Evolutionary conservation across 2,329 filamentous ascomycete genomes (phyloP), one percentile per base, ranked within the genome.

Genomic region (Phialophora tarda): DNA sequence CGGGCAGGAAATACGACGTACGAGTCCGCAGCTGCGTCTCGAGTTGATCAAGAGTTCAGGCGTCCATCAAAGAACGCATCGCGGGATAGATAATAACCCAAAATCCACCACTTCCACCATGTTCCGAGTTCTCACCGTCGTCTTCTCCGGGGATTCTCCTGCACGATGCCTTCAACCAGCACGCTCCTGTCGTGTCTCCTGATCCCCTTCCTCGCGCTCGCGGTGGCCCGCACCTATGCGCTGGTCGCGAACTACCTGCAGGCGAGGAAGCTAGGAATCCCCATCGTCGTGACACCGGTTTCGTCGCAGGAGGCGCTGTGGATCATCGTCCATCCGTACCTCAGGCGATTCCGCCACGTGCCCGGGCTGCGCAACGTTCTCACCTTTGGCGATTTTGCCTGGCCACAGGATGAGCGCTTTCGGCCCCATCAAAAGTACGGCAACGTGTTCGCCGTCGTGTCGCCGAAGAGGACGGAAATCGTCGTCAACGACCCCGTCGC

Each of bases 171-270:
- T 28, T 47, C 38, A 30, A 44, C 3, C 24, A 58, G 23, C 26
- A 51, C 44, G 17, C 8, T 59, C 3, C 11, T 67, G n/a, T 47
- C 44, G 14, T 47, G 57, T 26, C 12, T 57, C 44, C 24, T 38
- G 28, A 50, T 64, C 24, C 65, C 62, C 3, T 4, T 64, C 28
- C 32, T 64, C 14, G 47, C 26, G 8, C 11, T 60, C 23, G 8
- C n/a, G 4, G 30, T 23, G 6, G 41, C 24, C 14, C 65, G 65
- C 14, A 59, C 54, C 3, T 65, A 67, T 28, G 54, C 32, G 17
- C 53, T 71, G 44, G 2, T 60, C n/a, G 24, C 32, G 47, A 67
- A 71, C 47, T 71, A 71, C 63, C 53, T 56, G n/a, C 44, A 26
- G 12, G 69, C 65, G 3, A 62, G 65, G 12, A 66, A 65, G 51